Percentiles rank a stretch among this genome's conserved stretches.
Conservation (phyloP, 192 early-diverging fungal genomes). For the Backusella tarrabulga region DNA sequence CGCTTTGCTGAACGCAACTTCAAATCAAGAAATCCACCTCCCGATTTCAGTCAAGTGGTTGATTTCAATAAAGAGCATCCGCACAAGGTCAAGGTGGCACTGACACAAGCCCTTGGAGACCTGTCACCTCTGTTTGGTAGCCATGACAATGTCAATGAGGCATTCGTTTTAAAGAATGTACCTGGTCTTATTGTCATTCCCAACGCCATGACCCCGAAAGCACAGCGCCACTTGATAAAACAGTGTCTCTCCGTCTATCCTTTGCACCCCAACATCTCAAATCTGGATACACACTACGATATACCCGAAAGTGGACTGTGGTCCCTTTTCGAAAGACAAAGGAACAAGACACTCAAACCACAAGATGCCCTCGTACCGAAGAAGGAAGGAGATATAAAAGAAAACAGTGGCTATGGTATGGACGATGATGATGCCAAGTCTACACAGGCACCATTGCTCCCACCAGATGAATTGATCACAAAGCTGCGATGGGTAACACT, state of each 20-base stretch:
- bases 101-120: conserved; percentile 5
- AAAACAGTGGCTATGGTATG: not conserved
- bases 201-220: conserved; percentile 63
- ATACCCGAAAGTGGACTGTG: conserved; percentile 62
- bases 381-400: conserved; percentile 16
- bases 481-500: conserved; percentile 74
- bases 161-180: not conserved
- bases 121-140: conserved; percentile 17
- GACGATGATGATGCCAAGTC: conserved; percentile 21
- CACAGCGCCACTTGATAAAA: conserved; percentile 68
- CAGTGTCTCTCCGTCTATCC: conserved; percentile 75
- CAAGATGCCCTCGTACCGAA: conserved; percentile 31
- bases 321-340: conserved; percentile 47
- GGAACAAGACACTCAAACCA: conserved; percentile 12
- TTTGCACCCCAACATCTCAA: conserved; percentile 77
- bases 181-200: conserved; percentile 75
- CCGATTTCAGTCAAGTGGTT: conserved; percentile 51
- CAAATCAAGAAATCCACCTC: conserved; percentile 46
- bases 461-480: conserved; percentile 43
- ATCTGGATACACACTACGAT: conserved; percentile 85
- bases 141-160: not conserved
- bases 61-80: conserved; percentile 45
- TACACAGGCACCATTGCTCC: conserved; percentile 34
- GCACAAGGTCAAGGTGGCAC: not conserved
- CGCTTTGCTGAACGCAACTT: conserved; percentile 68